Base-by-base conservation (phyloP, 345 rosid species). In the Camelina neglecta region DNA sequence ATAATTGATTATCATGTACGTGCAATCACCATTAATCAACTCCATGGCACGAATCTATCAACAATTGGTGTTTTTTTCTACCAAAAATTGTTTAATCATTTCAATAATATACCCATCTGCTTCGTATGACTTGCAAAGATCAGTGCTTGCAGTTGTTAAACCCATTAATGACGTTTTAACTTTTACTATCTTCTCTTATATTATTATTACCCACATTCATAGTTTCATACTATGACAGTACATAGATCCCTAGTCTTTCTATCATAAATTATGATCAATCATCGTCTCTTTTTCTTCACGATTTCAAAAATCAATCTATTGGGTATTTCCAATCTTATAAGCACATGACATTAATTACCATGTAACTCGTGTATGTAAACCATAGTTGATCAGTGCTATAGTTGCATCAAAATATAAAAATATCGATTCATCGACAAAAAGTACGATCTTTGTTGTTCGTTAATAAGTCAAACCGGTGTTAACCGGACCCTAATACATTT, bases 191-290 rank as follows among this genome's bases (percentile, higher is more conserved):
- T 77, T 71, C 68, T 71, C 47, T 4, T 71, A 41, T 65, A 57
- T 56, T 71, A 77, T 77, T 57, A 65, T 76, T 55, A 69, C 76
- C 23, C 61, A 57, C 54, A 63, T 64, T 71, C 60, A 67, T 51
- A 75, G 71, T 7, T 67, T 67, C 51, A 71, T 65, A 77, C 66
- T 4, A 76, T 44, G 20, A 66, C 38, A 60, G 63, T 51, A 21
- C 18, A 75, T 58, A 62, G 48, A 77, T 80, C 61, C 76, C 2
- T 75, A 63, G 70, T 82, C 81, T 77, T 84, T 82, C 81, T 49
- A 67, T 75, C 74, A 71, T 57, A 64, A 71, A 84, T 84, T 73
- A 85, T 86, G 78, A 71, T 73, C 84, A 85, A 83, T 84, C 85
- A 83, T 85, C 75, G 69, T 74, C 78, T 85, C 83, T 81, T 75